These are phyloP conservation scores for Thermothelomyces thermophilus DNA, from an alignment of 2,329 filamentous ascomycete genomes.

Conservation along the genomic window DNA sequence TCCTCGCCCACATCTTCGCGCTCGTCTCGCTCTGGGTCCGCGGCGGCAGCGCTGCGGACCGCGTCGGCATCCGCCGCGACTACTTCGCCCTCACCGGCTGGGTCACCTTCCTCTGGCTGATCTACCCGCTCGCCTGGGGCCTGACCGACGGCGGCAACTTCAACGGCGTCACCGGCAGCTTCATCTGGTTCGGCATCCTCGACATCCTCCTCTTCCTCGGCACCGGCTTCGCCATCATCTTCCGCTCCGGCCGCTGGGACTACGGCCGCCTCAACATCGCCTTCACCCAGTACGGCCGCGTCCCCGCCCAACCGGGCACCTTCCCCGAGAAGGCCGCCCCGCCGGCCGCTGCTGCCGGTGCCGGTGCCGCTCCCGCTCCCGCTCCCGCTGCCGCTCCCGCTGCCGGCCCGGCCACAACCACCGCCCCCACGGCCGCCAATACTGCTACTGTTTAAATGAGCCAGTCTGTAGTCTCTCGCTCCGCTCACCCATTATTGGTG, in stretches of 20 bases:
- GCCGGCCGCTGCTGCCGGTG: slow-evolving; percentile 1
- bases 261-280: slow-evolving; percentile 44
- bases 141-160: slow-evolving; percentile 46
- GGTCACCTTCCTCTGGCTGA: slow-evolving; percentile 45
- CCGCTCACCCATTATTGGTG: too few species aligned
- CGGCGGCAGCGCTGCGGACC: slow-evolving; percentile 34
- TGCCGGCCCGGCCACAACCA: too few species aligned
- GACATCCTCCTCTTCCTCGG: slow-evolving; percentile 44
- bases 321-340: slow-evolving; percentile 40
- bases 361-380: slow-evolving; percentile 2
- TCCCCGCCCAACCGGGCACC: slow-evolving; percentile 34
- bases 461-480: too few species aligned
- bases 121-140: slow-evolving; percentile 50
- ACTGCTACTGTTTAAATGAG: neutral
- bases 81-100: slow-evolving; percentile 41
- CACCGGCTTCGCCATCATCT: slow-evolving; percentile 36
- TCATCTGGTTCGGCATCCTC: slow-evolving; percentile 49
- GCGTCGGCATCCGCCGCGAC: slow-evolving; percentile 39
- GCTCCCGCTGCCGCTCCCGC: neutral
- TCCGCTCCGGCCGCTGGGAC: slow-evolving; percentile 45
- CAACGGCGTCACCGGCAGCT: slow-evolving; percentile 39
- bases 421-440: neutral
- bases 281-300: slow-evolving; percentile 51
- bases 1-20: slow-evolving; percentile 41
- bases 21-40: slow-evolving; percentile 37